Evolutionary conservation across 140 eudicot species (phyloP).

Genomic region (Cichorium intybus): DNA sequence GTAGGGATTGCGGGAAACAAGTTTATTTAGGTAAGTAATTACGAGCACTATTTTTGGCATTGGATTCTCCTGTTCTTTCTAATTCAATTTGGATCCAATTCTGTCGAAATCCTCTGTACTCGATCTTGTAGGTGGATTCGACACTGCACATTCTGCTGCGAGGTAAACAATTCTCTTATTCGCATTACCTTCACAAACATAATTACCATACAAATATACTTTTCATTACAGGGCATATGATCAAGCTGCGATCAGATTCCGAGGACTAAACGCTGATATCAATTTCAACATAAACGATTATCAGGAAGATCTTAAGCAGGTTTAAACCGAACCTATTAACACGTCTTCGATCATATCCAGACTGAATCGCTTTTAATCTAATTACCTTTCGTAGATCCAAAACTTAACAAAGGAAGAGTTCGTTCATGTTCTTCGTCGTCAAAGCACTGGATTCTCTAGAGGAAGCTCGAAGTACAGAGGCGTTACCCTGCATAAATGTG

Average conservation of each 20-base stretch:
- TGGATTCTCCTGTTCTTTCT: background rate
- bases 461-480: constrained; percentile 85
- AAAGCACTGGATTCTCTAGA: constrained; percentile 70
- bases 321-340: constrained; percentile 3
- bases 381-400: constrained; percentile 38
- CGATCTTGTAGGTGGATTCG: constrained; percentile 69
- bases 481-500: constrained; percentile 85
- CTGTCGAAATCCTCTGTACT: background rate
- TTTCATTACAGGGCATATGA: constrained; percentile 64
- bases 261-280: constrained; percentile 74
- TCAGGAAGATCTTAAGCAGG: constrained; percentile 76
- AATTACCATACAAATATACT: background rate
- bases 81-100: background rate
- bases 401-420: constrained; percentile 78
- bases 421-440: constrained; percentile 80
- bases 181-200: background rate
- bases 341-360: background rate
- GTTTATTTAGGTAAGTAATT: constrained; percentile 65
- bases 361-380: background rate
- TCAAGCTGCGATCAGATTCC: constrained; percentile 78
- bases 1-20: constrained; percentile 92
- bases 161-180: constrained; percentile 37
- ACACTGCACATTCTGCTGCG: constrained; percentile 95
- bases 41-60: background rate
- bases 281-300: constrained; percentile 65